These are phyloP conservation scores for Mortierella sp. DNA, from an alignment of 371 early-diverging fungal genomes.

Conservation along the genomic window DNA sequence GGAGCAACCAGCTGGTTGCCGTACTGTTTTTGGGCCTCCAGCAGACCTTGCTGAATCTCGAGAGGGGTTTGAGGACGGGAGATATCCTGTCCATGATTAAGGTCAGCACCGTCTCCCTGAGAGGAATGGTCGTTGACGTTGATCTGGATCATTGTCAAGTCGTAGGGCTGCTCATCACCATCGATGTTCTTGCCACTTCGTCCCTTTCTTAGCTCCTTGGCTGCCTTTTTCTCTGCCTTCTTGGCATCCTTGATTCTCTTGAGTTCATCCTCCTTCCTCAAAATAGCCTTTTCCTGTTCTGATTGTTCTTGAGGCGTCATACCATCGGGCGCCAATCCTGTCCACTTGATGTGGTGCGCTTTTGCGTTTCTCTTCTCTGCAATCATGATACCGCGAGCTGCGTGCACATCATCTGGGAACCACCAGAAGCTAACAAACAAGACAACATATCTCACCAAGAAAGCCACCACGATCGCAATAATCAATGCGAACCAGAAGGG, in stretches of 20 bases:
- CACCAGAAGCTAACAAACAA: constrained; percentile 73
- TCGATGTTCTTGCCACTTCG: background rate
- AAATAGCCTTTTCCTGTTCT: constrained; percentile 49
- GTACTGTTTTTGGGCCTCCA: constrained; percentile 15
- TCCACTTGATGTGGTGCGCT: constrained; percentile 30
- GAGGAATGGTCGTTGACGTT: constrained; percentile 43
- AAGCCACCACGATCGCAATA: constrained; percentile 67
- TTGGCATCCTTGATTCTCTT: constrained; percentile 28
- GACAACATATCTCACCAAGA: constrained; percentile 74
- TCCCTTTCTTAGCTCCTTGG: constrained; percentile 19
- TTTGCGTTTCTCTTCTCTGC: constrained; percentile 45
- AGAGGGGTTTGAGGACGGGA: constrained; percentile 17
- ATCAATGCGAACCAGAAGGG: constrained; percentile 81
- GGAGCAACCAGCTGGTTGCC: constrained; percentile 7
- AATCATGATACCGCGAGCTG: constrained; percentile 71
- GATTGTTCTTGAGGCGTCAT: constrained; percentile 39
- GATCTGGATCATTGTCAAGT: constrained; percentile 47
- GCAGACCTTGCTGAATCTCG: constrained; percentile 32
- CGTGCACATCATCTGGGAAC: constrained; percentile 80
- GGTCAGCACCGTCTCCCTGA: background rate
- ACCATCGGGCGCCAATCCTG: constrained; percentile 47
- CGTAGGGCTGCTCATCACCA: constrained; percentile 37
- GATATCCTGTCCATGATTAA: too few species aligned
- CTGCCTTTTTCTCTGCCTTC: constrained; percentile 33
- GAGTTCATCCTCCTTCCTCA: constrained; percentile 40